Conservation (phyloP, 139 green algal species). For the Limnomonas spitsbergensis region DNA sequence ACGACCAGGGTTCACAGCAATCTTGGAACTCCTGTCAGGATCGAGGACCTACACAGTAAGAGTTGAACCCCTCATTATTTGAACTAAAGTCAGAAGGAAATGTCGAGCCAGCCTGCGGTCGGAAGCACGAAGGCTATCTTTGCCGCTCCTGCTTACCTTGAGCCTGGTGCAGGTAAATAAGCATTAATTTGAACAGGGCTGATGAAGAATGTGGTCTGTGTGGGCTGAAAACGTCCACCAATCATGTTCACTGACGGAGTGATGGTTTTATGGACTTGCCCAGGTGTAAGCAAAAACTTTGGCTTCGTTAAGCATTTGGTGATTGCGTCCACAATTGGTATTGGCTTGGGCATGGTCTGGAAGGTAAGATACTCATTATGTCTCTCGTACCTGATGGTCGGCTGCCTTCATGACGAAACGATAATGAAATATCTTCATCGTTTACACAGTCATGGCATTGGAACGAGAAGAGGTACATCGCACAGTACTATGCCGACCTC, state of each 20-base stretch:
- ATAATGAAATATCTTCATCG: too few species aligned
- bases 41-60: too few species aligned
- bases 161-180: not conserved
- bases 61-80: too few species aligned
- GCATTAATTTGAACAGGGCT: not conserved
- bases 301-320: slow-evolving; percentile 31
- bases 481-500: slow-evolving; percentile 54
- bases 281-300: slow-evolving; percentile 41
- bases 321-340: slow-evolving; percentile 23
- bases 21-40: too few species aligned
- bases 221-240: not conserved
- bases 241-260: not conserved
- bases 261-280: not conserved
- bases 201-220: not conserved
- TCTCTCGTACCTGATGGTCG: not conserved
- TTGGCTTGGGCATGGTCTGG: slow-evolving; percentile 32
- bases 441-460: slow-evolving; percentile 44
- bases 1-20: too few species aligned
- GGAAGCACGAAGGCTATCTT: not conserved
- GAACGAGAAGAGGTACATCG: slow-evolving; percentile 57
- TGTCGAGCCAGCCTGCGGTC: not conserved
- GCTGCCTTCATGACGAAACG: too few species aligned
- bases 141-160: not conserved
- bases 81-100: too few species aligned
- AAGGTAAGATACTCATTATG: slow-evolving; percentile 30